phyloP scores from a whole-genome alignment of 176 grass and related monocot genomes.

The Puya raimondii region DNA sequence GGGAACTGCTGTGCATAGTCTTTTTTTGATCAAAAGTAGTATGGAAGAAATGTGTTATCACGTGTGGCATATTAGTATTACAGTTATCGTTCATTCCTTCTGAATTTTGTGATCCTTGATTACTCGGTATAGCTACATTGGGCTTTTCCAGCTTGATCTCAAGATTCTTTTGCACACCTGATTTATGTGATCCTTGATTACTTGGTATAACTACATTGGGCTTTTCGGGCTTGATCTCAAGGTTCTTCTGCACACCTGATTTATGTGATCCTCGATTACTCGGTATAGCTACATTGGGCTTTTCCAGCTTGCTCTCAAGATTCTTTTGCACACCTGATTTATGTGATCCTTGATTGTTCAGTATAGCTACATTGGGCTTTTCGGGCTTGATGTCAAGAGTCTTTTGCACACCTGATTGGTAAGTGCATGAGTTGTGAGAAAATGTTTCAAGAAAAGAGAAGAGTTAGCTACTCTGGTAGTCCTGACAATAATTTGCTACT shows the following conservation, averaged over 20 bases:
- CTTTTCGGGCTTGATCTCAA: no score
- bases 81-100: slow-evolving; percentile 13
- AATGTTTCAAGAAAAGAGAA: not conserved
- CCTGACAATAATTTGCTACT: not conserved
- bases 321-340: not conserved
- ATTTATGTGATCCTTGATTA: no score
- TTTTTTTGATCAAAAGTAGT: not conserved
- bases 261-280: slow-evolving; percentile 5
- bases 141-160: slow-evolving; percentile 9
- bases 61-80: slow-evolving; percentile 4
- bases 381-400: no score
- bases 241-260: slow-evolving; percentile 1
- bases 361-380: no score
- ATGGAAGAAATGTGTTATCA: slow-evolving; percentile 24
- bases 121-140: slow-evolving; percentile 5
- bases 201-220: no score
- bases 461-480: not conserved
- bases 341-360: no score
- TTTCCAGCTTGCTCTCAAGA: slow-evolving; percentile 13
- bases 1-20: slow-evolving; percentile 14
- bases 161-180: not conserved
- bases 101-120: slow-evolving; percentile 17
- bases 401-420: not conserved
- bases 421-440: not conserved
- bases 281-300: slow-evolving; percentile 8